phyloP scores from a whole-genome alignment of 495 filamentous ascomycete genomes.

The Beverwykella pulmonaria region DNA sequence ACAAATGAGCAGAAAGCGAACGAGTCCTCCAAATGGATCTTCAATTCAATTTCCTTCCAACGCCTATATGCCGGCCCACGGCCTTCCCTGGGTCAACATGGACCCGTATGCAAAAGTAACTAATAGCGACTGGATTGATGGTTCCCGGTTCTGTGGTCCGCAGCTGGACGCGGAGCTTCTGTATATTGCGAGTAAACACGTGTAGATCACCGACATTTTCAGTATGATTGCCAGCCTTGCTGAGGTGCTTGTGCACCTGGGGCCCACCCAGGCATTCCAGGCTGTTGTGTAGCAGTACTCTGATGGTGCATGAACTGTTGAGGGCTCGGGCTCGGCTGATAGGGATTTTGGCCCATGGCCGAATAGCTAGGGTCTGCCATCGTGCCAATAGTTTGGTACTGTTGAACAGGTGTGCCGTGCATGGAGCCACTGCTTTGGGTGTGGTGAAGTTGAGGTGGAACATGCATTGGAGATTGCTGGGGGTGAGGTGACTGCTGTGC shows the following conservation, averaged over 20 bases:
- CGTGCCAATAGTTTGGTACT: constrained; percentile 43
- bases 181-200: neutral
- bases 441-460: constrained; percentile 65
- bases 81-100: neutral
- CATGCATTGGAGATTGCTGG: constrained; percentile 44
- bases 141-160: neutral
- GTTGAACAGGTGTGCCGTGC: constrained; percentile 41
- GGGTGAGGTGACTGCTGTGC: constrained; percentile 51
- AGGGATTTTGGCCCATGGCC: constrained; percentile 55
- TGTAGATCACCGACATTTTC: neutral
- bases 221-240: constrained; percentile 34
- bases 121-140: neutral
- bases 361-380: constrained; percentile 50
- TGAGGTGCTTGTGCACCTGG: constrained; percentile 31
- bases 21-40: constrained; percentile 17
- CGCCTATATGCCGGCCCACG: neutral
- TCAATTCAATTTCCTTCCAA: constrained; percentile 9
- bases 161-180: neutral
- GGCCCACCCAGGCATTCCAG: constrained; percentile 55
- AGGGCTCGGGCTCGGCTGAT: constrained; percentile 49
- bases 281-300: constrained; percentile 42
- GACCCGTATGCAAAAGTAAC: constrained; percentile 1
- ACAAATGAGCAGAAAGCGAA: constrained; percentile 4
- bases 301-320: constrained; percentile 47
- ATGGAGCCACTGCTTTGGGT: constrained; percentile 46